Base-by-base conservation (phyloP, 2,329 filamentous ascomycete species). In the Chrysosporium queenslandicum region DNA sequence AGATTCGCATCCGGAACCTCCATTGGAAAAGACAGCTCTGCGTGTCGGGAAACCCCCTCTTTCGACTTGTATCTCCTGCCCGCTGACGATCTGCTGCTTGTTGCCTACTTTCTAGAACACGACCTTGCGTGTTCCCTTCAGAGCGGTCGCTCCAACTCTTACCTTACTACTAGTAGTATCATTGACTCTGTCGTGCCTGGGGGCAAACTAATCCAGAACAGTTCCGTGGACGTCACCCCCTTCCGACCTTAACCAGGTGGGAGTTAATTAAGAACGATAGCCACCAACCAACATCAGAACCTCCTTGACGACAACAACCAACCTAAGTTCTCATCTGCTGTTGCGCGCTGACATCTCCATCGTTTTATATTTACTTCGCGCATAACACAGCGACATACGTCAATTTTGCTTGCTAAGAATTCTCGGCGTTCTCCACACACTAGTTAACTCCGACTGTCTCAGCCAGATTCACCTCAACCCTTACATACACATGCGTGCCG, bases 361-460 rank as follows among this genome's bases (percentile, higher is more conserved):
- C 23, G 21, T 50, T 32, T 49, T 20, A 16, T 27, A 39, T 46
- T 12, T 14, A 29, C 43, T 23, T 40, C 47, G 36, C 47, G n/a
- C 40, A 21, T 37, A 27, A 29, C 39, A 37, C n/a, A 37, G 14
- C 7, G 5, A n/a, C 9, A 32, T 41, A 50, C 39, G 39, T 34
- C 49, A 36, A 27, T 29, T 41, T n/a, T 34, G 18, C 47, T 42
- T 32, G 48, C 39, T 51, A 43, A 51, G 49, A 51, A 39, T 12
- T 36, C 39, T 36, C 9, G 49, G 40, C 40, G 9, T 43, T 51
- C 49, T 51, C 49, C 49, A 51, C 49, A 16, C 39, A 34, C 45
- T 43, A 51, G 49, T 45, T 36, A 36, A 51, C 49, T 51, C 49
- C 49, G 39, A 37, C 40, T 51, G 49, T 51, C 49, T 51, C 49